A percentile compares a stretch with the other conserved stretches of the same genome.
Conservation (phyloP, 2,329 filamentous ascomycete species). For the Fusarium multiceps region DNA sequence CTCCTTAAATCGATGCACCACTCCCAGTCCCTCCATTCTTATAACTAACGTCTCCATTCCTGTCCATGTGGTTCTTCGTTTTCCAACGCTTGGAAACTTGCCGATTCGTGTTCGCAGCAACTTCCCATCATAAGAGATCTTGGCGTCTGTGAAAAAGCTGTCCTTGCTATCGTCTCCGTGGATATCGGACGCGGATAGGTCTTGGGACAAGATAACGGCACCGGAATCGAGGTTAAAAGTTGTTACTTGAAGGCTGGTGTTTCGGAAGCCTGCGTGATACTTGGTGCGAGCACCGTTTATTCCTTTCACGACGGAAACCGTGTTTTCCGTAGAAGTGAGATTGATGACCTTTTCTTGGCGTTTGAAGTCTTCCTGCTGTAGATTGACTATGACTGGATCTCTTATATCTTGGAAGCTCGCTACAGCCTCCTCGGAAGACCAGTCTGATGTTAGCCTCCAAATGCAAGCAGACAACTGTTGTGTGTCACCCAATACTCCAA, state of each 20-base stretch:
- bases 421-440: not conserved
- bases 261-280: not conserved
- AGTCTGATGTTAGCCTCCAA: not conserved
- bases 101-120: not conserved
- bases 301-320: not conserved
- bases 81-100: not conserved
- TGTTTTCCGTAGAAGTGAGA: not conserved
- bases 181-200: not conserved
- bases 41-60: not conserved
- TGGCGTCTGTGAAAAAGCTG: not conserved
- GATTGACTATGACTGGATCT: not conserved
- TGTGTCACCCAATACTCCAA: not conserved
- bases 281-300: not conserved
- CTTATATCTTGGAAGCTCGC: not conserved
- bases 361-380: not conserved
- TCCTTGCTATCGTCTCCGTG: not conserved
- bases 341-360: not conserved
- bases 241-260: not conserved
- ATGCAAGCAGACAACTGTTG: not conserved
- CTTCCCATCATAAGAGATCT: not conserved
- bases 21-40: not conserved
- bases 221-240: not conserved
- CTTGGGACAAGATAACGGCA: no score
- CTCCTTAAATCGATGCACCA: not conserved
- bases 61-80: not conserved